phyloP scores from a whole-genome alignment of 139 green algal species.

The Desmodesmus armatus region DNA sequence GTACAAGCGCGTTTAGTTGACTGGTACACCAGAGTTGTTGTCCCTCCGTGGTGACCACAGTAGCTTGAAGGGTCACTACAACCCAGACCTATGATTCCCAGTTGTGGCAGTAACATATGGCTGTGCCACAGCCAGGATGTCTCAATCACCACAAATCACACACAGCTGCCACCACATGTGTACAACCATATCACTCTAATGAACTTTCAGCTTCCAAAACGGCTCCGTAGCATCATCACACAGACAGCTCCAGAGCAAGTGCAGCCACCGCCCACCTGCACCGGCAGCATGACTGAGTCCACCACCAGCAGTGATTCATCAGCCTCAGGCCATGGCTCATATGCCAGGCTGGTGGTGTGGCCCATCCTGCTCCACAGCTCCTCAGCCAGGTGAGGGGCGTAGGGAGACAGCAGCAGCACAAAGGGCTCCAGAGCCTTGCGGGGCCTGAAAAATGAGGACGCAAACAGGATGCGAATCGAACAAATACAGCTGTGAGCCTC shows the following conservation, averaged over 20 bases:
- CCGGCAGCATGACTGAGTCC: constrained; percentile 84
- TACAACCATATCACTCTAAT: too few species aligned
- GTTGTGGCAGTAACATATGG: neutral
- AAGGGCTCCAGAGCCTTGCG: constrained; percentile 81
- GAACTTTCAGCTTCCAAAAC: too few species aligned
- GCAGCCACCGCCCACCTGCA: constrained; percentile 73
- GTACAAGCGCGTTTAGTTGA: neutral
- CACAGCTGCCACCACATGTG: too few species aligned
- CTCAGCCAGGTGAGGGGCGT: constrained; percentile 96
- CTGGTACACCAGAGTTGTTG: neutral
- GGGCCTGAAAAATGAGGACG: constrained; percentile 50
- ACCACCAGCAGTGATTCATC: constrained; percentile 86
- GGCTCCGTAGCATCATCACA: too few species aligned
- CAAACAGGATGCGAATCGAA: neutral
- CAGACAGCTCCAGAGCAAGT: too few species aligned
- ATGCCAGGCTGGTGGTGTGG: constrained; percentile 35
- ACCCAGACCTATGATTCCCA: neutral
- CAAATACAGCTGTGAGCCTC: constrained; percentile 13
- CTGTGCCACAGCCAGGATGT: neutral
- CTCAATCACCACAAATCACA: neutral
- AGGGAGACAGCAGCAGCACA: constrained; percentile 93
- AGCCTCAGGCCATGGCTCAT: constrained; percentile 39
- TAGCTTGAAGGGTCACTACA: neutral
- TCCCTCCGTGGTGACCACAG: neutral
- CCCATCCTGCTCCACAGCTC: constrained; percentile 89